phyloP scores from a whole-genome alignment of 2,329 filamentous ascomycete species.

The Scedosporium minutisporum region DNA sequence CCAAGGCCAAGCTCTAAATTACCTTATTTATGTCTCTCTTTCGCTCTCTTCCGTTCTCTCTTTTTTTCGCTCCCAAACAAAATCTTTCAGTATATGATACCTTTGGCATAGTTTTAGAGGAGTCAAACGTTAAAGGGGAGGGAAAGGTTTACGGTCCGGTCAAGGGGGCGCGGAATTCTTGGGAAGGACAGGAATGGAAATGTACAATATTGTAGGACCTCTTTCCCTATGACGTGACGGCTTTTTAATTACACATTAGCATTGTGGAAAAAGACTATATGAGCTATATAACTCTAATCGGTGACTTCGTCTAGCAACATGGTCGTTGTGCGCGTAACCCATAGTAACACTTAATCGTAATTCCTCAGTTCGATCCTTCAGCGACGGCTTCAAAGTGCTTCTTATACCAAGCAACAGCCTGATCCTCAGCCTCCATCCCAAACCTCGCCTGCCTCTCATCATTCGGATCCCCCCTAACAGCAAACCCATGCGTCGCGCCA shows the following conservation, averaged over 20 bases:
- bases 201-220: not conserved
- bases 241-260: not conserved
- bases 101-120: not conserved
- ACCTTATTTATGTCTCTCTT: not conserved
- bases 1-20: slow-evolving; percentile 69
- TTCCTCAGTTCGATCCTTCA: not conserved
- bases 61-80: not conserved
- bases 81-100: slow-evolving; percentile 2
- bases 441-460: slow-evolving; percentile 22
- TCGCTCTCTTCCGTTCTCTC: not conserved
- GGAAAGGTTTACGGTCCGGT: not conserved
- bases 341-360: no score
- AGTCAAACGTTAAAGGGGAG: not conserved
- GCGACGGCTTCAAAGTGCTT: slow-evolving; percentile 1
- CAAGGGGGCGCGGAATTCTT: not conserved
- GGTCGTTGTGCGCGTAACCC: no score
- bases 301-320: no score
- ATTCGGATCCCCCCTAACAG: slow-evolving; percentile 22
- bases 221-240: not conserved
- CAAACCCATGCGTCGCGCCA: slow-evolving; percentile 32
- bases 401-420: slow-evolving; percentile 26
- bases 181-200: not conserved
- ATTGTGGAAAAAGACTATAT: no score
- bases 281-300: no score
- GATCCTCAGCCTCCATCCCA: slow-evolving; percentile 24